Evolutionary conservation across 257 asterid species (phyloP), one percentile per base, ranked within the genome.

Genomic region (Catharanthus roseus): DNA sequence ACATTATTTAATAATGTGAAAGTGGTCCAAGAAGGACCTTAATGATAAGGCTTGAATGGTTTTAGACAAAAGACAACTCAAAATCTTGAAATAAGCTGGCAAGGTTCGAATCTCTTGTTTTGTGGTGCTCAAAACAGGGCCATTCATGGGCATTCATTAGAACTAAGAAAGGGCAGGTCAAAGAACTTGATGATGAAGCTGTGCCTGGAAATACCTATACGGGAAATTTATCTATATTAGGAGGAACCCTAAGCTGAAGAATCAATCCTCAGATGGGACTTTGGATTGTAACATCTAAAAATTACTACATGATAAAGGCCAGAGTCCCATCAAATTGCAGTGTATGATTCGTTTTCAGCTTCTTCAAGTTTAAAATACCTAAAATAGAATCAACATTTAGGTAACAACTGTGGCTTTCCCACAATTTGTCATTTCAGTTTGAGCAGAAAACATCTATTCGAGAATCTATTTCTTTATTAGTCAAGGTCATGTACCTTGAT

Each of bases 11-110:
- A 44, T 49, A 28, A 28, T 11, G 33, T 50, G 39, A 6, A 47
- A 21, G 44, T 44, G 57, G 51, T 72, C 72, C 72, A 38, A 3
- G 42, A 38, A 31, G 29, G 44, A 41, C 21, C 57, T 53, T 51
- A 29, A 70, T 56, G 55, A 55, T 55, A 56, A 51, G 73, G 24
- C 57, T 57, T 38, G 65, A 72, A 73, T 67, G 76, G 71, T 62
- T 76, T 79, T 71, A 26, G 65, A 13, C 26, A 53, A 69, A 36
- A n/a, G 72, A 68, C 62, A 53, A 12, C 15, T 69, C 51, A 51
- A 69, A 69, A 36, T 53, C 63, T 24, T 12, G 36, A 69, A 69
- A 24, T 33, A 50, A 36, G 72, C 64, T 34, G 36, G 26, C 53
- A 69, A 69, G 36, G 26, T 57, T 71, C 58, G 68, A 71, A 71